These are phyloP conservation scores for Apiospora sp. DNA, from an alignment of 2,329 filamentous ascomycete genomes.

Conservation along the genomic window DNA sequence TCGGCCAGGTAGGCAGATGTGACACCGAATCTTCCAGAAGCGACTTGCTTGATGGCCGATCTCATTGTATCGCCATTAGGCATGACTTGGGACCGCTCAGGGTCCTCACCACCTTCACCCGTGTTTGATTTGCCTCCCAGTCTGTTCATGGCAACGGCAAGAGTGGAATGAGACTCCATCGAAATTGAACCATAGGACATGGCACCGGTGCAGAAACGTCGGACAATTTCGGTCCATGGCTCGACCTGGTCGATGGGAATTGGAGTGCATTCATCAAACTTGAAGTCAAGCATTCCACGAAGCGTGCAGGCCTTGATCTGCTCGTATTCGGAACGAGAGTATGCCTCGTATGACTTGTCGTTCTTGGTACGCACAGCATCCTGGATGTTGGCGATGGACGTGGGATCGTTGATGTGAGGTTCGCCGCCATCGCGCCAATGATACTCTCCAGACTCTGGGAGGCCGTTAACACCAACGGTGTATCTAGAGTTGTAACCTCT, in stretches of 20 bases:
- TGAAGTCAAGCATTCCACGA: conserved; percentile 93
- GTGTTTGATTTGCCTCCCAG: conserved; percentile 97
- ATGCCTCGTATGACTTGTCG: conserved; percentile 97
- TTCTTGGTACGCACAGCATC: conserved; percentile 97
- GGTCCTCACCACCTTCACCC: conserved; percentile 95
- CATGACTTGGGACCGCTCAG: conserved; percentile 85
- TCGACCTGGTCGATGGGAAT: conserved; percentile 97
- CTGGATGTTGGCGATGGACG: conserved; percentile 95
- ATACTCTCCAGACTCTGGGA: conserved; percentile 94
- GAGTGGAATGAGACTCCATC: conserved; percentile 96
- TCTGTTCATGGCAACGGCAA: conserved; percentile 96
- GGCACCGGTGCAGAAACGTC: conserved; percentile 93
- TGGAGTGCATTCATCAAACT: conserved; percentile 84
- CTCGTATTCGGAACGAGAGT: conserved; percentile 91
- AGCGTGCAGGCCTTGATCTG: conserved; percentile 97
- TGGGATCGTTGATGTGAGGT: conserved; percentile 92
- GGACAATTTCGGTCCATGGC: conserved; percentile 97
- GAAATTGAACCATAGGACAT: conserved; percentile 99
- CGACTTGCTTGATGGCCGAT: conserved; percentile 97
- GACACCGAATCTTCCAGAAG: conserved; percentile 94
- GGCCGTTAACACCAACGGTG: conserved; percentile 78
- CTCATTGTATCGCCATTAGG: conserved; percentile 96
- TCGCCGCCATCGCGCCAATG: conserved; percentile 98
- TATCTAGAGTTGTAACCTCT: conserved; percentile 85
- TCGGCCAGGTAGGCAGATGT: conserved; percentile 95